Conservation (phyloP, 2,329 filamentous ascomycete species). For the Alternaria infectoria region DNA sequence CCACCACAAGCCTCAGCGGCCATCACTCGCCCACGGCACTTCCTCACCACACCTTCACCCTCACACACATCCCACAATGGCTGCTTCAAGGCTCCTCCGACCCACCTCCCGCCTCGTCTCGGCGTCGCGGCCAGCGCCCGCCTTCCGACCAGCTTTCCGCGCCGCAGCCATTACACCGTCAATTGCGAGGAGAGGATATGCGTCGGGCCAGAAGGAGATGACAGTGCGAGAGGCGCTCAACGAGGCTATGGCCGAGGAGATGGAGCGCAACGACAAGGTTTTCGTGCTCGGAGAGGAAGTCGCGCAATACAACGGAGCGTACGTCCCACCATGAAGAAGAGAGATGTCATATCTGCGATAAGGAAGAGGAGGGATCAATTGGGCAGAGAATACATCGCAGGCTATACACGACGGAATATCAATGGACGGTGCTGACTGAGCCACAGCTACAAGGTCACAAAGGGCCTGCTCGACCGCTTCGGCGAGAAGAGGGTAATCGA, state of each 20-base stretch:
- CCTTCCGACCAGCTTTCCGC: constrained; percentile 61
- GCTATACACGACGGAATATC: not conserved
- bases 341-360: constrained; percentile 6
- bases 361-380: not conserved
- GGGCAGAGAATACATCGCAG: constrained; percentile 1
- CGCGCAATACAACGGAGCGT: constrained; percentile 98
- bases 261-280: constrained; percentile 92
- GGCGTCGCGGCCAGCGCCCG: constrained; percentile 58
- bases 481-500: constrained; percentile 98
- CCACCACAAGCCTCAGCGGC: constrained; percentile 29
- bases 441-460: constrained; percentile 92
- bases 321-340: constrained; percentile 43
- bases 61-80: constrained; percentile 52
- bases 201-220: constrained; percentile 80
- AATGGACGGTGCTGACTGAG: constrained; percentile 46
- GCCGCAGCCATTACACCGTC: constrained; percentile 55
- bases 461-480: constrained; percentile 95
- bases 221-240: constrained; percentile 97
- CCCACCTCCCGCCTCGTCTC: constrained; percentile 68
- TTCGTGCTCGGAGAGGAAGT: constrained; percentile 98
- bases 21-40: constrained; percentile 33
- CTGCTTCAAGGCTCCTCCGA: constrained; percentile 67
- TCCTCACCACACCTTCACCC: constrained; percentile 25
- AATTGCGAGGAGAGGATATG: constrained; percentile 62
- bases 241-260: constrained; percentile 96